A percentile compares a stretch with the other conserved stretches of the same genome.
Conservation (phyloP, 148 eudicot species). For the Agrostemma githago region DNA sequence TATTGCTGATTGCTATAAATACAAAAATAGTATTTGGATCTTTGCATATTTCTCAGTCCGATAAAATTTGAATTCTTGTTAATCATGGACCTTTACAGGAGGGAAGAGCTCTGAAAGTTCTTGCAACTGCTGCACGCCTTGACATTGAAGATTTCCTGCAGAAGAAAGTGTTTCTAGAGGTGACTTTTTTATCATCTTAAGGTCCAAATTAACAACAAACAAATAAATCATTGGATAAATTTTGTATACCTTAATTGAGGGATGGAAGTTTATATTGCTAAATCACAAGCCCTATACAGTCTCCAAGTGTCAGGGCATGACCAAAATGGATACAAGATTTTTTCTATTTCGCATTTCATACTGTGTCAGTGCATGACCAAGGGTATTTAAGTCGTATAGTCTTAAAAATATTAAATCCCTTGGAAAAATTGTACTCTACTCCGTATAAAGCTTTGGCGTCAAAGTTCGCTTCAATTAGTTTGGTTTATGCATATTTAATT, state of each 20-base stretch:
- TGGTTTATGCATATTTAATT: neutral
- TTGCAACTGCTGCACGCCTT: slow-evolving; percentile 96
- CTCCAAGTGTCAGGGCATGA: too few species aligned
- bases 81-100: slow-evolving; percentile 44
- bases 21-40: slow-evolving; percentile 4
- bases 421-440: too few species aligned
- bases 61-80: neutral
- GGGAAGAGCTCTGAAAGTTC: slow-evolving; percentile 84
- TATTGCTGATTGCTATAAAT: neutral
- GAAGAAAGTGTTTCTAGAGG: slow-evolving; percentile 96
- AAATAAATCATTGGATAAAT: neutral
- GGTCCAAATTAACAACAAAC: neutral
- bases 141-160: slow-evolving; percentile 99
- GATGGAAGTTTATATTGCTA: too few species aligned
- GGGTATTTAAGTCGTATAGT: too few species aligned
- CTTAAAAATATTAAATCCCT: too few species aligned
- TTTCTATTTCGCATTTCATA: too few species aligned
- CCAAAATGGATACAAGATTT: too few species aligned
- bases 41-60: neutral
- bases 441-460: too few species aligned
- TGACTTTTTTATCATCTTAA: slow-evolving; percentile 17
- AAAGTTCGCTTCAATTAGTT: neutral
- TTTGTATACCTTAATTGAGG: neutral
- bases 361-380: too few species aligned
- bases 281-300: too few species aligned